Base-by-base conservation (phyloP, 2,329 filamentous ascomycete species). In the Domatiomyces catenatus region DNA sequence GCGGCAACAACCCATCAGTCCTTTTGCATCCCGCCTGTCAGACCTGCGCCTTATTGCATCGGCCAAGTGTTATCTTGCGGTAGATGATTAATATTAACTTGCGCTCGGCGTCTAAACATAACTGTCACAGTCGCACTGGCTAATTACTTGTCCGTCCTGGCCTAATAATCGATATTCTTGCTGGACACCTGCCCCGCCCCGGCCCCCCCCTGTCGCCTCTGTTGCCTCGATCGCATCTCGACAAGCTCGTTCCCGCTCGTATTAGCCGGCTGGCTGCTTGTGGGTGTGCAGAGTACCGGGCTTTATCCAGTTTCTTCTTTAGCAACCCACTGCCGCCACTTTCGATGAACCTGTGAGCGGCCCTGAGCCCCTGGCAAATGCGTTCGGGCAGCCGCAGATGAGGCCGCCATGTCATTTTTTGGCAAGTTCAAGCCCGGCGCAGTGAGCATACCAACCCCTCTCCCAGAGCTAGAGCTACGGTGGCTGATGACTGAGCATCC, bases 361-460 rank as follows among this genome's bases (percentile, higher is more conserved):
- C 28, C 28, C 28, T 36, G 28, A 36, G 28, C 28, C 28, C 28
- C 28, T 8, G 28, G 51, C 53, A 48, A 20, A 53, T 56, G 52
- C 51, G 26, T 49, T 54, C 56, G 58, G 58, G 51, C 49, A 51
- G 48, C 51, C 52, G 55, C 58, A 58, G 56, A 58, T 58, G 55
- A 56, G 50, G 56, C 53, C 18, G 50, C 51, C 28, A 69, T 69
- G 59, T 71, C 69, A 44, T 75, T 76, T 69, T 75, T 76, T 63
- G 69, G 71, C 54, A 70, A 73, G 60, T 69, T 76, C 61, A 75
- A 75, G 62, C 26, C 45, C 18, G 26, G 26, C 45, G 19, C 45
- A 8, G 45, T 47, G 26, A 22, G 45, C 10, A 20, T 10, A 22
- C 19, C 2, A 5, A 20, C 18, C n/a, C 18, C 19, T 12, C 18